Evolutionary conservation across 1,284 basidiomycete genomes (phyloP).

Genomic region (Ceratorhiza oryzae-sativae): DNA sequence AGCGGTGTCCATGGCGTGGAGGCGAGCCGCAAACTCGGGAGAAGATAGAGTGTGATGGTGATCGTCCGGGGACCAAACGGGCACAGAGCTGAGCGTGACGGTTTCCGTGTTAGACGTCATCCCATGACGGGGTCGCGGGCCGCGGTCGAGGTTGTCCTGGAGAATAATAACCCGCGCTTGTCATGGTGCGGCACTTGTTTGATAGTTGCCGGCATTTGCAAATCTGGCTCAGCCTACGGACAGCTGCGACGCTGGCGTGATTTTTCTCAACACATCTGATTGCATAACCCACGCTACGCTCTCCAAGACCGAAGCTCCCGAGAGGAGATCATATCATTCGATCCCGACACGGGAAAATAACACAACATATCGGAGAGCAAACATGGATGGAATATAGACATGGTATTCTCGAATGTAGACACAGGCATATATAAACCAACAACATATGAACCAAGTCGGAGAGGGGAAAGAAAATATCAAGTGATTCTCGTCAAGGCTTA

Average conservation of each 20-base stretch:
- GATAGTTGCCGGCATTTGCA: slow-evolving; percentile 22
- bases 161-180: not conserved
- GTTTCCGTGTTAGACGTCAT: slow-evolving; percentile 21
- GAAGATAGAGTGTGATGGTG: not conserved
- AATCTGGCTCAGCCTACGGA: not conserved
- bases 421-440: slow-evolving; percentile 4
- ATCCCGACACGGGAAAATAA: not conserved
- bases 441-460: not conserved
- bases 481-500: not conserved
- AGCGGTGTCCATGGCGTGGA: not conserved
- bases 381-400: not conserved
- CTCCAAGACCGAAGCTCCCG: not conserved
- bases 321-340: slow-evolving; percentile 13
- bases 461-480: not conserved
- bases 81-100: not conserved
- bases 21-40: slow-evolving; percentile 11
- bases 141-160: not conserved
- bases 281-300: not conserved
- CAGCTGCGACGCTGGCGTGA: not conserved
- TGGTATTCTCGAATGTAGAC: slow-evolving; percentile 22
- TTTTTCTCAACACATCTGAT: not conserved
- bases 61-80: slow-evolving; percentile 22
- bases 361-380: not conserved
- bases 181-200: not conserved
- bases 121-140: slow-evolving; percentile 1